phyloP scores from a whole-genome alignment of 495 filamentous ascomycete genomes.

The Lasiosphaeria ovina region DNA sequence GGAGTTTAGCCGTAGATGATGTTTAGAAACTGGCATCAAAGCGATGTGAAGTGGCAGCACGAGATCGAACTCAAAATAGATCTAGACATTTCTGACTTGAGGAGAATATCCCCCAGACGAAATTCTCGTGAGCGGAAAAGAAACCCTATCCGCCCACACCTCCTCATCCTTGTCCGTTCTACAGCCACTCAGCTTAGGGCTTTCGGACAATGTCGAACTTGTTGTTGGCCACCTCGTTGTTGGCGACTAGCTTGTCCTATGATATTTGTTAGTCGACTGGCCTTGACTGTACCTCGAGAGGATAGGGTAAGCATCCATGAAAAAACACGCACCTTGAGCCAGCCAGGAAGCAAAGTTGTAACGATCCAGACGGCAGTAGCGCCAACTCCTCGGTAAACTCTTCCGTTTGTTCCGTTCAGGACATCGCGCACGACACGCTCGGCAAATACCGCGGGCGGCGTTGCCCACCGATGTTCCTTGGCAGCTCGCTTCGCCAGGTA shows the following conservation, averaged over 20 bases:
- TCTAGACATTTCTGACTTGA: not conserved
- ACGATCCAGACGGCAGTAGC: not conserved
- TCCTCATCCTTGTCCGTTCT: too few relatives aligned
- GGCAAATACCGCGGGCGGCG: constrained; percentile 3
- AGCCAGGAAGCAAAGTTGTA: not conserved
- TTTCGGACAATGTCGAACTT: too few relatives aligned
- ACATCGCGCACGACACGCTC: constrained; percentile 5
- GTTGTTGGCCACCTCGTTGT: too few relatives aligned
- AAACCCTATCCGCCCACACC: too few relatives aligned
- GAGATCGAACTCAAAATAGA: constrained; percentile 6
- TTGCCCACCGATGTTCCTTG: not conserved
- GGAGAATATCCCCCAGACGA: too few relatives aligned
- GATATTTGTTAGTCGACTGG: too few relatives aligned
- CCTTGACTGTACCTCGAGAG: too few relatives aligned
- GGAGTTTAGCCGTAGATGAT: constrained; percentile 21
- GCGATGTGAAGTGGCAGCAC: not conserved
- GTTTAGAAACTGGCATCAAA: not conserved
- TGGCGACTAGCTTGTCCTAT: not conserved
- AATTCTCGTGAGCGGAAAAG: too few relatives aligned
- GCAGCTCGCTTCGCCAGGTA: not conserved
- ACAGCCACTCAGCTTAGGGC: too few relatives aligned
- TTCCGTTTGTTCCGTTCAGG: constrained; percentile 6
- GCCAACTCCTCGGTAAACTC: not conserved
- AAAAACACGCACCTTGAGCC: not conserved
- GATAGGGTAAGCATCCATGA: not conserved